A percentile compares a stretch with the other conserved stretches of the same genome.
phyloP scores from a whole-genome alignment of 2,329 filamentous ascomycete species.

The Tolypocladium tropicale region DNA sequence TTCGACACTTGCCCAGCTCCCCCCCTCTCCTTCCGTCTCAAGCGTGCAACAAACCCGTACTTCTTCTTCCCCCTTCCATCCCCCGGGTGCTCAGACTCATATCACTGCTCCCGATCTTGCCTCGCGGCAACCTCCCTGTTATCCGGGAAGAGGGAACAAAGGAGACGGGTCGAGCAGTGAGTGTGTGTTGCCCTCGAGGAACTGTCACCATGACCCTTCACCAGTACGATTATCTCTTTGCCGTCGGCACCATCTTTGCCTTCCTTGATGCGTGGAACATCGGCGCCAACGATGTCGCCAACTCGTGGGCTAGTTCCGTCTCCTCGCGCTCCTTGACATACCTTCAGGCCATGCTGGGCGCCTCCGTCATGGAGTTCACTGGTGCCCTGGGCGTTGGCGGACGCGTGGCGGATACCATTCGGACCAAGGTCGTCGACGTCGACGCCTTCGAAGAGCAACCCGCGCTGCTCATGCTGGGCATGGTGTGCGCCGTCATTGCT shows the following conservation, averaged over 20 bases:
- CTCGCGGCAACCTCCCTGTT: background rate
- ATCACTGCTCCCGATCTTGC: background rate
- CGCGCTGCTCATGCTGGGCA: conserved; percentile 45
- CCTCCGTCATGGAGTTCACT: conserved; percentile 50
- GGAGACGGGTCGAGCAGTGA: background rate
- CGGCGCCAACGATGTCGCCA: conserved; percentile 58
- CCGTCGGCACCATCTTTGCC: conserved; percentile 54
- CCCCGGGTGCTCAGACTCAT: background rate
- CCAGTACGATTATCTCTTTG: conserved; percentile 54
- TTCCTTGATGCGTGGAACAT: conserved; percentile 57
- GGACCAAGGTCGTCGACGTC: conserved; percentile 46
- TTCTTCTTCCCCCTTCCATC: no score
- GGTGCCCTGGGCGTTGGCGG: conserved; percentile 51
- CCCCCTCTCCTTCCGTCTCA: background rate
- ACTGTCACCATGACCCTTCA: conserved; percentile 16
- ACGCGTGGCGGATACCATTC: conserved; percentile 50
- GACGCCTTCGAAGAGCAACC: conserved; percentile 35
- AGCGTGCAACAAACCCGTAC: no score
- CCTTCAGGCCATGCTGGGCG: conserved; percentile 48
- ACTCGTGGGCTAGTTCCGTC: conserved; percentile 66
- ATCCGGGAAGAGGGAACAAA: background rate
- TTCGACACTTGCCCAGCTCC: background rate
- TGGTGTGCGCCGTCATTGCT: conserved; percentile 44
- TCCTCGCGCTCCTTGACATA: conserved; percentile 57
- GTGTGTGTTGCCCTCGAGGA: background rate